Conservation (phyloP, 345 rosid genomes). For the Diplotaxis tenuifolia region DNA sequence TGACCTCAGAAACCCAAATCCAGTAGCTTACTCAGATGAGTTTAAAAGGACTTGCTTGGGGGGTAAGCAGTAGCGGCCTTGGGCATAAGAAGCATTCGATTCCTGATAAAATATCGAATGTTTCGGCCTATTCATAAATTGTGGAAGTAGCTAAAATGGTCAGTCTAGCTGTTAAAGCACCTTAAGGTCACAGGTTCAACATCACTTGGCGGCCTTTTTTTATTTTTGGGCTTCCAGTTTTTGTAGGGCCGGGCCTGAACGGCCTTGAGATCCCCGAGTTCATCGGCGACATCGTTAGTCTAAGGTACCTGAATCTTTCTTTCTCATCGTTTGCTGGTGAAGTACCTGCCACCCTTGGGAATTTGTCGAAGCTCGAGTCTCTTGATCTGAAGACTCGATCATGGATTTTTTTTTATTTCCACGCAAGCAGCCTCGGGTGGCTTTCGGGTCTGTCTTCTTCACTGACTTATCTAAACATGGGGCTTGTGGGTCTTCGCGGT, state of each 20-base stretch:
- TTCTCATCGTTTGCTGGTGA: constrained; percentile 35
- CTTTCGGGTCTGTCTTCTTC: constrained; percentile 42
- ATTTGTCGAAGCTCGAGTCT: constrained; percentile 42
- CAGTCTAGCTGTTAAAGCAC: too few relatives aligned
- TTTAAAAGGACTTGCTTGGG: constrained; percentile 18
- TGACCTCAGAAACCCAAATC: constrained; percentile 34
- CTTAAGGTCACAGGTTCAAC: too few relatives aligned
- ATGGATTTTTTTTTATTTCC: too few relatives aligned
- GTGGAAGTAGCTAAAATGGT: too few relatives aligned
- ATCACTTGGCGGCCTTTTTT: too few relatives aligned
- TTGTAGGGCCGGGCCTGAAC: too few relatives aligned
- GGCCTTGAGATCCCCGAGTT: constrained; percentile 39
- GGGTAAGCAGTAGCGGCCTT: too few relatives aligned
- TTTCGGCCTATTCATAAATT: too few relatives aligned
- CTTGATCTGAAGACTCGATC: constrained; percentile 45
- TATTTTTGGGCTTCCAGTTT: too few relatives aligned
- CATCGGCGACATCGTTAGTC: constrained; percentile 24
- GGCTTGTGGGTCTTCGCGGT: constrained; percentile 37
- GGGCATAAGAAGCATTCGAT: too few relatives aligned
- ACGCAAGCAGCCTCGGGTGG: constrained; percentile 42
- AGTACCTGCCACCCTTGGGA: constrained; percentile 38
- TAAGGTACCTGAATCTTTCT: constrained; percentile 47
- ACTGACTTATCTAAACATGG: constrained; percentile 43
- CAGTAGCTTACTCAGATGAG: background rate
- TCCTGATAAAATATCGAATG: too few relatives aligned